These are phyloP conservation scores for Didymella sp. DNA, from an alignment of 2,329 filamentous ascomycete genomes.

Conservation along the genomic window DNA sequence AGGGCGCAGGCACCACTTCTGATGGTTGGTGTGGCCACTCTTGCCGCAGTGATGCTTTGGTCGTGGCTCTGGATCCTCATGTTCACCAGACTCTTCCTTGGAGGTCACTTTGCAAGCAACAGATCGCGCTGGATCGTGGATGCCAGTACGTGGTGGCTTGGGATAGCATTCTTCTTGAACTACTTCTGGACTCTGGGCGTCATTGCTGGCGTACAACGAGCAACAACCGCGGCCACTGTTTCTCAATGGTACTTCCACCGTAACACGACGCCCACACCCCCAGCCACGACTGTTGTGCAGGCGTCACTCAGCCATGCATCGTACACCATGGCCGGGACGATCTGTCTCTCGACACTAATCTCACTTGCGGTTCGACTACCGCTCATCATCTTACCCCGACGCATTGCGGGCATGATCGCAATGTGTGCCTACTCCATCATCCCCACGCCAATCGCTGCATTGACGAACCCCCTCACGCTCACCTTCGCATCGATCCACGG, in stretches of 20 bases:
- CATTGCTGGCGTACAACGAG: conserved; percentile 85
- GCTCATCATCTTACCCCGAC: conserved; percentile 79
- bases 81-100: conserved; percentile 94
- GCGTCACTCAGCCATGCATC: conserved; percentile 82
- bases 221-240: conserved; percentile 91
- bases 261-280: conserved; percentile 76
- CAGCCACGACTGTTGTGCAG: conserved; percentile 79
- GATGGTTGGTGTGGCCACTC: conserved; percentile 78
- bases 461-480: conserved; percentile 90
- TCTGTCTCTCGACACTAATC: conserved; percentile 85
- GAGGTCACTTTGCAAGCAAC: conserved; percentile 74
- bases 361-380: conserved; percentile 83
- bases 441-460: conserved; percentile 80
- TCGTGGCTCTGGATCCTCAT: conserved; percentile 97
- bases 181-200: conserved; percentile 95
- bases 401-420: conserved; percentile 72
- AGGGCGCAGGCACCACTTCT: conserved; percentile 84
- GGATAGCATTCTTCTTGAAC: conserved; percentile 88
- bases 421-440: conserved; percentile 80
- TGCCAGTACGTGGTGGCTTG: conserved; percentile 91
- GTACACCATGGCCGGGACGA: conserved; percentile 88
- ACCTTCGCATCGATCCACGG: conserved; percentile 96
- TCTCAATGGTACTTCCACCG: conserved; percentile 99
- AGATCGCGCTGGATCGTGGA: conserved; percentile 76
- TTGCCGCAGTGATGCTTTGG: conserved; percentile 80